Evolutionary conservation across 345 rosid species (phyloP).

Genomic region (Pistacia integerrima): DNA sequence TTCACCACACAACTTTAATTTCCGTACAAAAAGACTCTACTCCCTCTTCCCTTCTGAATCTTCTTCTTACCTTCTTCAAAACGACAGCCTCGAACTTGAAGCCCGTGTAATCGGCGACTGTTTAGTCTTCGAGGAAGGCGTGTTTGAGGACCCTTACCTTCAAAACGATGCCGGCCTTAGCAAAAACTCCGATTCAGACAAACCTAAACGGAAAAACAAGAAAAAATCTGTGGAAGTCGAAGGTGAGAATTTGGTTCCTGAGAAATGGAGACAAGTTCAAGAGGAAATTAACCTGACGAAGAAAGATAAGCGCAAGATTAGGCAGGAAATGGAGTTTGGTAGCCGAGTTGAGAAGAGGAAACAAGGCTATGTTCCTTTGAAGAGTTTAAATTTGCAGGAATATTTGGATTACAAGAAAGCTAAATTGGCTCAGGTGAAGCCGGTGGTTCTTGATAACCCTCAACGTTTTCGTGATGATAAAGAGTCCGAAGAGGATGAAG

Average conservation of each 20-base stretch:
- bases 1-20: slow-evolving; percentile 21
- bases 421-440: slow-evolving; percentile 63
- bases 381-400: slow-evolving; percentile 62
- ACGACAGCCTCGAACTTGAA: slow-evolving; percentile 35
- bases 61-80: slow-evolving; percentile 27
- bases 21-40: slow-evolving; percentile 30
- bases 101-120: slow-evolving; percentile 82
- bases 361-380: slow-evolving; percentile 56
- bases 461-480: slow-evolving; percentile 27
- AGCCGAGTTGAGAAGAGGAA: slow-evolving; percentile 72
- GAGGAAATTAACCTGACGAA: slow-evolving; percentile 81
- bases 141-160: slow-evolving; percentile 76
- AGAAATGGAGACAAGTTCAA: slow-evolving; percentile 76
- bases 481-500: slow-evolving; percentile 24
- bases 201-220: slow-evolving; percentile 7
- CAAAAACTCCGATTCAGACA: slow-evolving; percentile 18
- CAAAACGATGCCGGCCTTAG: slow-evolving; percentile 22
- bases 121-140: slow-evolving; percentile 86
- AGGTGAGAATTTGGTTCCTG: slow-evolving; percentile 77
- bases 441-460: slow-evolving; percentile 64
- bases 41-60: slow-evolving; percentile 49
- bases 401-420: slow-evolving; percentile 61
- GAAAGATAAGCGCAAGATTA: slow-evolving; percentile 76
- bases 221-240: slow-evolving; percentile 32
- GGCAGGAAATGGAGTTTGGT: slow-evolving; percentile 78